Base-by-base conservation (phyloP, 2,329 filamentous ascomycete species). In the Trichoderma arundinaceum region DNA sequence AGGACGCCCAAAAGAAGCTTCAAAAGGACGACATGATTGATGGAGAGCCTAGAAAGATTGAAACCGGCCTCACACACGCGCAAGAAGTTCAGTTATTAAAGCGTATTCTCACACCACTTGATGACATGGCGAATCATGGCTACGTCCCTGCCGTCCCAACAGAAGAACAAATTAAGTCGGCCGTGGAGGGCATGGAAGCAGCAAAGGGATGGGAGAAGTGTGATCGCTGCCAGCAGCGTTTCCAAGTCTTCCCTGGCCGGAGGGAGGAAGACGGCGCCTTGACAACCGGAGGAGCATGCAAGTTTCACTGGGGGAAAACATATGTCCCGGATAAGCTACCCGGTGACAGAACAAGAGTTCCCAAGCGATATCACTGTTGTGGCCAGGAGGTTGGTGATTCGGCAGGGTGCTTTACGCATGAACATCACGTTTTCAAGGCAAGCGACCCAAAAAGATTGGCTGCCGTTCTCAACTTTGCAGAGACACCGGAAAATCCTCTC, bases 181-280 rank as follows among this genome's bases (percentile, higher is more conserved):
- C 92, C 0, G 85, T 81, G 39, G 82, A 85, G 49, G 92, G 88
- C 0, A 83, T 92, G 0, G 81, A 86, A 54, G 82, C 87, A 7
- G 86, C 90, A 12, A 85, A 87, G 60, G 92, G 92, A 54, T 97
- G 90, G 84, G 95, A 99, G 78, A 84, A 88, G 57, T 99, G 95
- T 72, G 94, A 97, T 73, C 89, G 95, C 19, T 99, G 95, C 77
- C 84, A 84, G 48, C 88, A 88, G 39, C 88, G 94, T 22, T 99
- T 99, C 73, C 92, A 97, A 73, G 92, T 97, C 3, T 98, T 96
- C 69, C 92, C 94, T 0, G 92, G 93, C 3, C 88, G 94, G 48
- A 86, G 93, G 62, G 86, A 89, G 66, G 85, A 89, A 70, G 95
- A 96, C 52, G 89, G 88, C 0, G 84, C 90, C 2, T 84, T 97